These are phyloP conservation scores for Pichia kluyveri DNA, from an alignment of 805 yeast species.

Conservation along the genomic window DNA sequence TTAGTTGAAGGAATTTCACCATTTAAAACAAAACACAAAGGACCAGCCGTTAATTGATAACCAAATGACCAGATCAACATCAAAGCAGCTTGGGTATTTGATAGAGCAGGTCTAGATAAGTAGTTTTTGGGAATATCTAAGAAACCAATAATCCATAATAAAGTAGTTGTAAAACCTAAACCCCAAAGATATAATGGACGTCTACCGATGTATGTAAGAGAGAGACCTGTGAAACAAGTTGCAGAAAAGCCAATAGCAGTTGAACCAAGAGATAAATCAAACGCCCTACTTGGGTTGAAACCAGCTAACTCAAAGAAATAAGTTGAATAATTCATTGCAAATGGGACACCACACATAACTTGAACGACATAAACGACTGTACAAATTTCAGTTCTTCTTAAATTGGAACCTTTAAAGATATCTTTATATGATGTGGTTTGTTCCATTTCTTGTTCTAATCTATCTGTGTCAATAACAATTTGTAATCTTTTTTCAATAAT, in stretches of 20 bases:
- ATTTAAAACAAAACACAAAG: conserved; percentile 30
- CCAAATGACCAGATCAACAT: conserved; percentile 10
- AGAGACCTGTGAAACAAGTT: conserved; percentile 30
- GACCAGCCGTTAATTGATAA: conserved; percentile 33
- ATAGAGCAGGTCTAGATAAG: neutral
- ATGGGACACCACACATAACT: conserved; percentile 55
- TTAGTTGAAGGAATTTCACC: conserved; percentile 33
- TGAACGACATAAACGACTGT: conserved; percentile 36
- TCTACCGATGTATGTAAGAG: conserved; percentile 31
- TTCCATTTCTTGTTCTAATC: conserved; percentile 9
- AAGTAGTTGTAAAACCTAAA: conserved; percentile 1
- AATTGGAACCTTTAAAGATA: conserved; percentile 38
- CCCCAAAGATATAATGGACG: conserved; percentile 15
- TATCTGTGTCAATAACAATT: conserved; percentile 8
- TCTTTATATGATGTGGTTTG: conserved; percentile 22
- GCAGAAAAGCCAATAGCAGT: conserved; percentile 26
- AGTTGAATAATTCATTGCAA: conserved; percentile 55
- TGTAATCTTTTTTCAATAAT: conserved; percentile 6
- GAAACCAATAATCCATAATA: conserved; percentile 9
- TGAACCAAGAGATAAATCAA: conserved; percentile 22
- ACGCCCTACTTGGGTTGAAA: conserved; percentile 9
- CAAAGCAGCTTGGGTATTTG: conserved; percentile 9
- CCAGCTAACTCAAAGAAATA: conserved; percentile 24
- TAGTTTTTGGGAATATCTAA: conserved; percentile 7
- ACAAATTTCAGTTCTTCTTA: conserved; percentile 42